Evolutionary conservation across 495 filamentous ascomycete genomes (phyloP).

Genomic region (Xylaria scruposa): DNA sequence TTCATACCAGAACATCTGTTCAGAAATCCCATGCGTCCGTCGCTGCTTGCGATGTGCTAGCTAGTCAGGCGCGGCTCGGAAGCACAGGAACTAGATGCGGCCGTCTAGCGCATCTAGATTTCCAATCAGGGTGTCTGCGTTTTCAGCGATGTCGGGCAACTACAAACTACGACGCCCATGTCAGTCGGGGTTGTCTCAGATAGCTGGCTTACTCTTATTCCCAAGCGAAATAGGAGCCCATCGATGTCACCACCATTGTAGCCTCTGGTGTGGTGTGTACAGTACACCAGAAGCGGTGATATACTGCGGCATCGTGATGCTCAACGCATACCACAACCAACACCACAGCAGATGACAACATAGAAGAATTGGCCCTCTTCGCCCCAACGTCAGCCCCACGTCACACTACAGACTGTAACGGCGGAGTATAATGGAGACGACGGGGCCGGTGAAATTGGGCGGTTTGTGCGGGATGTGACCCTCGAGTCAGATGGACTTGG

Average conservation of each 20-base stretch:
- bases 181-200: conserved; percentile 1
- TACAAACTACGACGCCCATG: neutral
- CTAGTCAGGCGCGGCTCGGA: neutral
- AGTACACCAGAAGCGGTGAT: conserved; percentile 5
- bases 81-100: neutral
- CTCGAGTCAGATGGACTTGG: conserved; percentile 17
- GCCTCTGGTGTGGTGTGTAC: conserved; percentile 8
- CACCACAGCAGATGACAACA: conserved; percentile 20
- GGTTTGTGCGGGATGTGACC: conserved; percentile 19
- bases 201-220: conserved; percentile 3
- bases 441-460: conserved; percentile 19
- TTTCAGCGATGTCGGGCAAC: conserved; percentile 9
- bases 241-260: neutral
- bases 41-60: neutral
- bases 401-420: conserved; percentile 17
- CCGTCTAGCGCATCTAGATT: neutral
- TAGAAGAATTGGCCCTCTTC: conserved; percentile 7
- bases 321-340: neutral
- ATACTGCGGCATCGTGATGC: conserved; percentile 10
- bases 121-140: neutral
- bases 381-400: conserved; percentile 24
- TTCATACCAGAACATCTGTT: neutral
- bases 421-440: conserved; percentile 20
- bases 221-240: neutral
- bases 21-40: neutral